Evolutionary conservation across 495 filamentous ascomycete genomes (phyloP), one percentile per base, ranked within the genome.

Genomic region (Aspergillus taichungensis): DNA sequence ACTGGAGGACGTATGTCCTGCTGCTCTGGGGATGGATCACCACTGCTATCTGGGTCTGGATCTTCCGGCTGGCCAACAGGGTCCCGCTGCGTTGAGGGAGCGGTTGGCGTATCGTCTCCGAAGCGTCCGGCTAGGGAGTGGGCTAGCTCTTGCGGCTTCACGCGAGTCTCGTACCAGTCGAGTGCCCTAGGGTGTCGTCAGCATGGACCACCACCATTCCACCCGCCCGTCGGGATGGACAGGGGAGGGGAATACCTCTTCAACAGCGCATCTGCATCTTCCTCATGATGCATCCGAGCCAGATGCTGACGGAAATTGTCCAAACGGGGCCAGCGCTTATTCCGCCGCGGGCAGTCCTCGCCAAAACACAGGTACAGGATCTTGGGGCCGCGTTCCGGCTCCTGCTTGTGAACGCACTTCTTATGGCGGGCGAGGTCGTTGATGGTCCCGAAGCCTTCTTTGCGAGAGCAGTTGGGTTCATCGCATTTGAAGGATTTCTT

Each of bases 231-330:
- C 8, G 18, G 5, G 12, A 6, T 9, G 3, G 5, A 40, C 1
- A 0, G 10, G 13, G 11, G 6, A 18, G 8, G 3, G 10, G 3
- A 13, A 28, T 64, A 84, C 84, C 59, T 73, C 43, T 66, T 66
- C 39, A 80, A 59, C 14, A 84, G 71, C 10, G 60, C 50, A 5
- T 76, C 69, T 3, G 73, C 53, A 48, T 82, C 69, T 30, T 75
- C 66, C 4, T 75, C 69, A 13, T 61, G 57, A 63, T 98, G 91
- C 57, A 92, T 83, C n/a, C 85, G 78, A 45, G 73, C 75, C 36
- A 94, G 71, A 54, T 98, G 92, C 45, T 85, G 82, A 55, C 80
- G 82, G 63, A 96, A 98, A 52, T 98, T 98, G 61, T 98, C 92
- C 41, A 84, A 62, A 6, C 92, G 79, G 8, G 87, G 89, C 87